A percentile compares a stretch with the other conserved stretches of the same genome.
Evolutionary conservation across 2,329 filamentous ascomycete genomes (phyloP).

Genomic region (Trichoderma sp.): DNA sequence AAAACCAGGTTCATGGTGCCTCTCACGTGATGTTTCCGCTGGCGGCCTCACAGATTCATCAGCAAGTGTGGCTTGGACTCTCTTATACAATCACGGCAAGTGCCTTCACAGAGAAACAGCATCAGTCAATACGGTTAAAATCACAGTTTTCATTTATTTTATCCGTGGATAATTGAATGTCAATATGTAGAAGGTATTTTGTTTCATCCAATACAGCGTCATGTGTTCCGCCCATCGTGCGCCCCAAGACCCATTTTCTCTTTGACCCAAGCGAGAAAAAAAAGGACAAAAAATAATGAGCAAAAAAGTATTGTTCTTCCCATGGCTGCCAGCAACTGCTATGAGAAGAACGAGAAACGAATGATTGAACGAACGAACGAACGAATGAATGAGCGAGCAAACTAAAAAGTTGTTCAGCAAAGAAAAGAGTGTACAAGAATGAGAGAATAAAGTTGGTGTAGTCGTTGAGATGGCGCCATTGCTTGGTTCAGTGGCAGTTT

Average conservation of each 20-base stretch:
- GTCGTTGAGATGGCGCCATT: not conserved
- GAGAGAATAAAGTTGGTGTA: not conserved
- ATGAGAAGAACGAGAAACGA: not conserved
- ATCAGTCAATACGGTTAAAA: not conserved
- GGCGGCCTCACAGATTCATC: constrained; percentile 12
- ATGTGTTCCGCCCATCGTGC: not conserved
- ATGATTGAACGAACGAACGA: not conserved
- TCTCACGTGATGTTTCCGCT: not conserved
- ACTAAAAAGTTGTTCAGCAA: not conserved
- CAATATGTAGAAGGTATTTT: constrained; percentile 13
- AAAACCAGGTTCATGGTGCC: not conserved
- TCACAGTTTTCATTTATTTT: not conserved
- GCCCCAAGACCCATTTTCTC: not conserved
- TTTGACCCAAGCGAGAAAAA: not conserved
- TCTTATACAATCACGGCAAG: not conserved
- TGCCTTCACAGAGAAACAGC: not conserved
- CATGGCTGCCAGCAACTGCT: constrained; percentile 15
- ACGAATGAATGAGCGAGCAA: not conserved
- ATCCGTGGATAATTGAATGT: not conserved
- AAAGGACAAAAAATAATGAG: not conserved
- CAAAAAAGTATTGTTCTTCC: not conserved
- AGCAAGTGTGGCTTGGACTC: not conserved
- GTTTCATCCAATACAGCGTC: not conserved
- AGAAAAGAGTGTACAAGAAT: constrained; percentile 15
- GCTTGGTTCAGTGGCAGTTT: not conserved